Conservation (phyloP, 192 early-diverging fungal species). For the Coemansia sp. region DNA sequence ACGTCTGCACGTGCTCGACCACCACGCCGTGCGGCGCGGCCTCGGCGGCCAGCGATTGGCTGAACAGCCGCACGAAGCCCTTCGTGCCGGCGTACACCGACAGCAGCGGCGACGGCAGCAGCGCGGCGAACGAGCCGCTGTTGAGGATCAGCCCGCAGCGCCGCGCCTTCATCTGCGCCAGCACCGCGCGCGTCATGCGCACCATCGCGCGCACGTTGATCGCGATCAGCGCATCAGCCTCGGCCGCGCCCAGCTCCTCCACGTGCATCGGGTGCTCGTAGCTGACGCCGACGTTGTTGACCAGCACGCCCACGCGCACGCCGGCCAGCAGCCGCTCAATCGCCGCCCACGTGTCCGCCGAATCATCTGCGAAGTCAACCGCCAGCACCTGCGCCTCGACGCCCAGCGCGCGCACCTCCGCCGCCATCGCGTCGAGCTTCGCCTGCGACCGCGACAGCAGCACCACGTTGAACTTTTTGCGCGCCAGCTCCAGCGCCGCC, state of each 20-base stretch:
- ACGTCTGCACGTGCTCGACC: constrained; percentile 93
- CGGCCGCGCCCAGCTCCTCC: constrained; percentile 68
- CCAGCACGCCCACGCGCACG: constrained; percentile 61
- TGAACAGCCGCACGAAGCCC: constrained; percentile 89
- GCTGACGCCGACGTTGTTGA: constrained; percentile 95
- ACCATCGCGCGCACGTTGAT: constrained; percentile 87
- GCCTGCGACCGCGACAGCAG: constrained; percentile 79
- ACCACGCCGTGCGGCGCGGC: constrained; percentile 67
- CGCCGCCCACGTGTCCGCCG: constrained; percentile 64
- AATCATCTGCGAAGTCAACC: constrained; percentile 76
- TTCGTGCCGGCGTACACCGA: constrained; percentile 94
- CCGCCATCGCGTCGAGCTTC: constrained; percentile 78
- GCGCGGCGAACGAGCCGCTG: constrained; percentile 87
- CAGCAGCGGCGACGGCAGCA: constrained; percentile 81
- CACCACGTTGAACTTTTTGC: constrained; percentile 80
- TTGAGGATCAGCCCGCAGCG: constrained; percentile 89
- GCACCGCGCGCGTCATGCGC: constrained; percentile 76
- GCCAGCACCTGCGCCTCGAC: constrained; percentile 69
- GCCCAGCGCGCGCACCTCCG: constrained; percentile 63
- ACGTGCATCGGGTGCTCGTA: constrained; percentile 91
- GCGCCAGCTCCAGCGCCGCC: constrained; percentile 89
- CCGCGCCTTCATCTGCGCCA: constrained; percentile 81
- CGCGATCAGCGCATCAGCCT: constrained; percentile 75
- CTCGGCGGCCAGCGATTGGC: constrained; percentile 86
- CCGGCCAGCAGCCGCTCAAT: constrained; percentile 62